A percentile compares a stretch with the other conserved stretches of the same genome.
Conservation (phyloP, 1,139 yeast genomes). For the Arxiozyma bovina region DNA sequence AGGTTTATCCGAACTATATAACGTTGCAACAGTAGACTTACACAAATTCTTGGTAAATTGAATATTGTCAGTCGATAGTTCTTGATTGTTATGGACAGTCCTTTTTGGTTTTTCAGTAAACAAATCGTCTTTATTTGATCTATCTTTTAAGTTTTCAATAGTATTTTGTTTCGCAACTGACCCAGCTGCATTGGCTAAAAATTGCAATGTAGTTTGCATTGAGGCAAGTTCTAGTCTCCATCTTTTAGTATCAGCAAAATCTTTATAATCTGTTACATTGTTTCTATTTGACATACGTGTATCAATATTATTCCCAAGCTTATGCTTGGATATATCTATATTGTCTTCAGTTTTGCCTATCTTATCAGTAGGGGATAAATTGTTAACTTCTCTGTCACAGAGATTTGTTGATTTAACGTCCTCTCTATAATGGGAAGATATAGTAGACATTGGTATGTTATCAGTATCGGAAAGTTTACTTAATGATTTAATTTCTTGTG, state of each 20-base stretch:
- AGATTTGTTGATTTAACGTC: not conserved
- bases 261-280: not conserved
- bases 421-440: not conserved
- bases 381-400: not conserved
- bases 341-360: too few species aligned
- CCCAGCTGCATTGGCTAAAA: conserved; percentile 70
- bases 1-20: conserved; percentile 3
- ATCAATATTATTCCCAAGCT: not conserved
- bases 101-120: not conserved
- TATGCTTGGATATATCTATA: not conserved
- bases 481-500: conserved; percentile 2
- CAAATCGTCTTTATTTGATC: not conserved
- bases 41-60: conserved; percentile 8
- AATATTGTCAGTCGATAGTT: conserved; percentile 4
- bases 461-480: not conserved
- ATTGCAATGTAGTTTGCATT: conserved; percentile 61
- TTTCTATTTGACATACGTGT: not conserved
- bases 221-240: conserved; percentile 33
- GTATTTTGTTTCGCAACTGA: conserved; percentile 49
- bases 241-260: conserved; percentile 23
- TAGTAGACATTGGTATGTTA: not conserved
- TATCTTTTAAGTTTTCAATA: not conserved
- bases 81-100: not conserved
- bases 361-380: not conserved
- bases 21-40: conserved; percentile 6